Conservation (phyloP, 2,329 filamentous ascomycete species). For the Reticulascus tulasneorum region DNA sequence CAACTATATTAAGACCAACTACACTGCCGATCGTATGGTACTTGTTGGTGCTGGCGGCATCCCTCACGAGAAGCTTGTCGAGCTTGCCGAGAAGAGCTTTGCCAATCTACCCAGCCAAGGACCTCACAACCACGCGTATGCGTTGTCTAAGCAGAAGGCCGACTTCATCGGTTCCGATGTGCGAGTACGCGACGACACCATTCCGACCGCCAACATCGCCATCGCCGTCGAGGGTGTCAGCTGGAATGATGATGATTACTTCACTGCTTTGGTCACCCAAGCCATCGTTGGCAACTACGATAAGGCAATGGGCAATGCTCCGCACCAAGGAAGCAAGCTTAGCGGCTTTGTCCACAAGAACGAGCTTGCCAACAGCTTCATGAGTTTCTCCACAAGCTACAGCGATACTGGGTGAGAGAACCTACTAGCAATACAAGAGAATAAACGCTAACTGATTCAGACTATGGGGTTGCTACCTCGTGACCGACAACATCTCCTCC, state of each 20-base stretch:
- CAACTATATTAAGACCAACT: conserved; percentile 99
- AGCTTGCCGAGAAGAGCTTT: conserved; percentile 96
- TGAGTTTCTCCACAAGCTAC: conserved; percentile 99
- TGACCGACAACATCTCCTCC: conserved; percentile 80
- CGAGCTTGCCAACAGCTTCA: conserved; percentile 98
- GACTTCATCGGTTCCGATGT: conserved; percentile 97
- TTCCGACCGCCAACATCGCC: conserved; percentile 94
- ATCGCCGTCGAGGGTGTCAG: conserved; percentile 98
- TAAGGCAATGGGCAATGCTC: conserved; percentile 95
- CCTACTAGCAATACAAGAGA: conserved; percentile 17
- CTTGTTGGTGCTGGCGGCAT: conserved; percentile 93
- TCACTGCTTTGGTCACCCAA: conserved; percentile 94
- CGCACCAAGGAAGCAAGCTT: conserved; percentile 97
- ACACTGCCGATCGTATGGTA: conserved; percentile 99
- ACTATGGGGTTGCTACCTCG: conserved; percentile 99
- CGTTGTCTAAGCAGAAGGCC: conserved; percentile 80
- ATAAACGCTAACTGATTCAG: conserved; percentile 43
- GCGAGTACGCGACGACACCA: conserved; percentile 90
- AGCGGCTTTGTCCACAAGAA: conserved; percentile 92
- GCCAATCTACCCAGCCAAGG: conserved; percentile 70
- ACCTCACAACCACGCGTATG: conserved; percentile 68
- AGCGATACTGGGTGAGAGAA: conserved; percentile 88
- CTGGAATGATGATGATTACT: conserved; percentile 99
- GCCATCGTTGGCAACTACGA: conserved; percentile 99
- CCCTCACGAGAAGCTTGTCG: conserved; percentile 89